Evolutionary conservation across 164 flowering plant species (phyloP), one percentile per base, ranked within the genome.

Genomic region (Paratinospora sagittata): DNA sequence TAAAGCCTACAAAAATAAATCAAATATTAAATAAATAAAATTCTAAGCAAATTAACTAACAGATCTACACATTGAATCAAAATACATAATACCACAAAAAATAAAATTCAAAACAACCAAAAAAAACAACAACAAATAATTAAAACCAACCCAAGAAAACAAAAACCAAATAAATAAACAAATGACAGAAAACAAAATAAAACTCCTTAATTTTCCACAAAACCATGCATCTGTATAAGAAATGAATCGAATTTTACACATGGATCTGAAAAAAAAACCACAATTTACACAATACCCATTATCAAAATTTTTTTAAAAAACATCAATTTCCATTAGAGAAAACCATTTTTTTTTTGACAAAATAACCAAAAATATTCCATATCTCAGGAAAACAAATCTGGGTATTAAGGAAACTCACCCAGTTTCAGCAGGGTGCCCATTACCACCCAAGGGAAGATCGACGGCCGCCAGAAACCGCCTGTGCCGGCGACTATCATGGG

Each of bases 371-470:
- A n/a, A 17, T 8, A 57, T 57, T 23, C 10, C 4, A 58, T 19
- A 6, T 23, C 27, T 6, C 17, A 57, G 16, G 26, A 58, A 58
- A 58, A 2, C 64, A 61, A 24, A 55, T 55, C 21, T 23, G 19
- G 14, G 55, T 13, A 47, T 19, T 47, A 12, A 17, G 14, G 45
- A 13, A 41, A 41, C 79, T 21, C 33, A 89, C 96, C 93, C 91
- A 65, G 82, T 79, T 69, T 77, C 75, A 23, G 86, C 87, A 34
- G 91, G 89, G 23, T 88, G 87, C 65, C 93, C 87, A 63, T 78
- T 76, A 34, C 96, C 91, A 45, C 90, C 91, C 16, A 90, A 30
- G 24, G 90, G 87, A 13, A 90, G 81, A 80, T 90, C 93, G 72
- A 89, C 86, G 75, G 84, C 85, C 72, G 87, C 73, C 8, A 89